Conservation (phyloP, 441 rosid species). For the Syzygium malaccense region DNA sequence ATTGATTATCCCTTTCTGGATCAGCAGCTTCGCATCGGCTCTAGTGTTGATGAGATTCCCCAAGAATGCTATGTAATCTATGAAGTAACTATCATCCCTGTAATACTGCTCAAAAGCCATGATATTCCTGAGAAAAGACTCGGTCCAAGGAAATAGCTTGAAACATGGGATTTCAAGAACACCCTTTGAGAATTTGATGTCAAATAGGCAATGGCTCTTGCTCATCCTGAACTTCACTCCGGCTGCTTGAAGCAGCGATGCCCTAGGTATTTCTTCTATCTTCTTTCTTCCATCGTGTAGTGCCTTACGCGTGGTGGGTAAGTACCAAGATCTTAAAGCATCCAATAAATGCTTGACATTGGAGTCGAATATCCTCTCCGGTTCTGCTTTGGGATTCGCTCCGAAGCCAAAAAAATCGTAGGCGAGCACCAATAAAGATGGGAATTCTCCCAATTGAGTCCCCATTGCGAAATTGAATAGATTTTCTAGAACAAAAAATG, state of each 20-base stretch:
- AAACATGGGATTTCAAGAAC: neutral
- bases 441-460: neutral
- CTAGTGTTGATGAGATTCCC: neutral
- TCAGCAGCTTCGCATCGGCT: neutral
- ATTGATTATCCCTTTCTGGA: neutral
- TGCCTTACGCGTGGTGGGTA: neutral
- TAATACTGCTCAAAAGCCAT: neutral
- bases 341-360: neutral
- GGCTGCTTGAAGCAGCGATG: neutral
- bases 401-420: neutral
- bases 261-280: neutral
- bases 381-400: neutral
- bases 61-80: neutral
- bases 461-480: neutral
- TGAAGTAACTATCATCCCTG: neutral
- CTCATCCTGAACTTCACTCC: neutral
- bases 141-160: neutral
- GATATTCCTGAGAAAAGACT: neutral
- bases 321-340: neutral
- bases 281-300: neutral
- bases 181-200: neutral
- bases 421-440: neutral
- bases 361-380: neutral
- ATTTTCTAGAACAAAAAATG: neutral
- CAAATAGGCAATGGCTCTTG: neutral